phyloP scores from a whole-genome alignment of 495 filamentous ascomycete species.

The Cetradonia linearis region DNA sequence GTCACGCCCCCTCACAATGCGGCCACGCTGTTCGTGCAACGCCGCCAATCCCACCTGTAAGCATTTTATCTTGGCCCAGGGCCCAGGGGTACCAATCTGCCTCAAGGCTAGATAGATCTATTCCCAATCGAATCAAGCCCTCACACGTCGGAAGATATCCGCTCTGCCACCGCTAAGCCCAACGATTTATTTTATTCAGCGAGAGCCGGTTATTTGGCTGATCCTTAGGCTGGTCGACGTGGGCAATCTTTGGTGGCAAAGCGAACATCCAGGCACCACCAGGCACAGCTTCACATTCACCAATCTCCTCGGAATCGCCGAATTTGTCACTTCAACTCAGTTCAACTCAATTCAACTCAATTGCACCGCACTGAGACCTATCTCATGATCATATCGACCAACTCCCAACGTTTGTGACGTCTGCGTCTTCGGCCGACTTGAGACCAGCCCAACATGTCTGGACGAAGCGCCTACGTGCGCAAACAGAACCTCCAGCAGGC shows the following conservation, averaged over 20 bases:
- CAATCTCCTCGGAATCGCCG: conserved; percentile 1
- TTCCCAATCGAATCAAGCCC: conserved; percentile 4
- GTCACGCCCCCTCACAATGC: not conserved
- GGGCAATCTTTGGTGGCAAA: not conserved
- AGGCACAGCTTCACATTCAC: conserved; percentile 1
- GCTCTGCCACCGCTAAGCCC: not conserved
- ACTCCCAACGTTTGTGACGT: not conserved
- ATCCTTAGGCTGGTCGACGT: not conserved
- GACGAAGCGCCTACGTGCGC: conserved; percentile 26
- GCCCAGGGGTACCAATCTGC: not conserved
- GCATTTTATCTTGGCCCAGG: not conserved
- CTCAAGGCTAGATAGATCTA: not conserved
- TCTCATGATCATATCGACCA: not conserved
- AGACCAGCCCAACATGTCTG: conserved; percentile 20
- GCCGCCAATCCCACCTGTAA: not conserved
- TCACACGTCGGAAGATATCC: conserved; percentile 1
- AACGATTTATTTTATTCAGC: no score
- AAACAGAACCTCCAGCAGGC: conserved; percentile 22
- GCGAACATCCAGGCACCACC: not conserved
- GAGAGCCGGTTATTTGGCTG: not conserved
- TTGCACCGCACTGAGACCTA: not conserved
- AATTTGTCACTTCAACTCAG: conserved; percentile 3
- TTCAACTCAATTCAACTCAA: no score
- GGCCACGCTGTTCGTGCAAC: not conserved
- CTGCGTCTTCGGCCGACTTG: not conserved